Evolutionary conservation across 495 filamentous ascomycete genomes (phyloP).

Genomic region (Neurospora sp.): DNA sequence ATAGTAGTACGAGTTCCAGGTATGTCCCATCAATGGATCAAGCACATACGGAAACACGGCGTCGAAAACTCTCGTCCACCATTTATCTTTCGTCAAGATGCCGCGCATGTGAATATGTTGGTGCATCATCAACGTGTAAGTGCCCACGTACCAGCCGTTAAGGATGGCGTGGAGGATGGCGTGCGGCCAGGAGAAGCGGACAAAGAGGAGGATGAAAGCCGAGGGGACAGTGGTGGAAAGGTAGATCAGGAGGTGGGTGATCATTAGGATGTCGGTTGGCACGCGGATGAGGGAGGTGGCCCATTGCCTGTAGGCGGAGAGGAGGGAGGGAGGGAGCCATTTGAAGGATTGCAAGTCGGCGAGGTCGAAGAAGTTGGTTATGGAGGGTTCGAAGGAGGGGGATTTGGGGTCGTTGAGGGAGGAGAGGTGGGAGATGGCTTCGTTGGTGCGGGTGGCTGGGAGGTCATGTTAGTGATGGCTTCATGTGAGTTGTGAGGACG

Average conservation of each 20-base stretch:
- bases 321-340: not conserved
- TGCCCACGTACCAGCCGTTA: conserved; percentile 53
- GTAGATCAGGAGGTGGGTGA: conserved; percentile 68
- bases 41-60: conserved; percentile 57
- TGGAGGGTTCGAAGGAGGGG: conserved; percentile 25
- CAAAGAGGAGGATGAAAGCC: conserved; percentile 50
- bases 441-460: not conserved
- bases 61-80: not conserved
- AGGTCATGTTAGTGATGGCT: not conserved
- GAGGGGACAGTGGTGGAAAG: conserved; percentile 56
- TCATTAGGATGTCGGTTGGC: conserved; percentile 47
- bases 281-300: conserved; percentile 20
- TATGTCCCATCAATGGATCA: conserved; percentile 70
- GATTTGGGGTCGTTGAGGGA: conserved; percentile 40
- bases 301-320: conserved; percentile 15
- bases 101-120: conserved; percentile 74
- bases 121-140: conserved; percentile 72
- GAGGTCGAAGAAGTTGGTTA: conserved; percentile 31
- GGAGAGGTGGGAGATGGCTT: not conserved
- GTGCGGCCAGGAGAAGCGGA: conserved; percentile 54
- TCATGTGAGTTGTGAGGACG: too few relatives aligned
- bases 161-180: conserved; percentile 52
- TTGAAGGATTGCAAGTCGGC: conserved; percentile 4
- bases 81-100: conserved; percentile 47
- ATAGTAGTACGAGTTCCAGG: conserved; percentile 76